Percentiles rank a stretch among this genome's conserved stretches.
These are phyloP conservation scores for Neospermospora avenae DNA, from an alignment of 2,329 filamentous ascomycete species.

Conservation along the genomic window DNA sequence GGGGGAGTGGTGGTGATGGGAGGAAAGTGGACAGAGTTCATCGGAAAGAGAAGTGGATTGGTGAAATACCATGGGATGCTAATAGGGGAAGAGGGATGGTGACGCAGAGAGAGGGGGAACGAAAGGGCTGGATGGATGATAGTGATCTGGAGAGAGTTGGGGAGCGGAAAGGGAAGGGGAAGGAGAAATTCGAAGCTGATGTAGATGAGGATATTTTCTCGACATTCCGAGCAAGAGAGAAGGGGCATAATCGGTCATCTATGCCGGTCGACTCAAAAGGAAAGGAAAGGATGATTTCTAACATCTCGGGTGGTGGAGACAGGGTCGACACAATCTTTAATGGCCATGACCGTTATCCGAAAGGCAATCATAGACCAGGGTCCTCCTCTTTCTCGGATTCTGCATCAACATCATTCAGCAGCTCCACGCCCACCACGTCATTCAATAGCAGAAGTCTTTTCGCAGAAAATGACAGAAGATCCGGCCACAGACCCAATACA, in stretches of 20 bases:
- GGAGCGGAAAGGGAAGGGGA: background rate
- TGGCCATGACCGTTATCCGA: background rate
- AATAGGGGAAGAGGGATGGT: background rate
- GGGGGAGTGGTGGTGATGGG: background rate
- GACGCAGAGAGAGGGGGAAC: background rate
- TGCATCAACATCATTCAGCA: no score
- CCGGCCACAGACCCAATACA: background rate
- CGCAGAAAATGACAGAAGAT: background rate
- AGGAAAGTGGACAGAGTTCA: background rate
- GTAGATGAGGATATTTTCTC: background rate
- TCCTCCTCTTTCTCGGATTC: background rate
- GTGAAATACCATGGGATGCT: background rate
- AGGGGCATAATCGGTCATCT: background rate
- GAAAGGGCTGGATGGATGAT: background rate
- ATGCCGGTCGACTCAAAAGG: background rate
- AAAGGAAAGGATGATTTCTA: background rate
- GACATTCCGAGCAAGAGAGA: background rate
- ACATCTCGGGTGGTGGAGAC: background rate
- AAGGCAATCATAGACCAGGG: background rate
- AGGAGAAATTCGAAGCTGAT: background rate
- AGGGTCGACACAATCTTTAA: background rate
- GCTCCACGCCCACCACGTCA: no score
- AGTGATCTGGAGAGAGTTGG: background rate
- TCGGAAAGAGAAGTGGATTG: background rate
- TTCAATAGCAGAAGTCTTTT: no score